Conservation (phyloP, 2,329 filamentous ascomycete genomes). For the Calonectria fujianensis region DNA sequence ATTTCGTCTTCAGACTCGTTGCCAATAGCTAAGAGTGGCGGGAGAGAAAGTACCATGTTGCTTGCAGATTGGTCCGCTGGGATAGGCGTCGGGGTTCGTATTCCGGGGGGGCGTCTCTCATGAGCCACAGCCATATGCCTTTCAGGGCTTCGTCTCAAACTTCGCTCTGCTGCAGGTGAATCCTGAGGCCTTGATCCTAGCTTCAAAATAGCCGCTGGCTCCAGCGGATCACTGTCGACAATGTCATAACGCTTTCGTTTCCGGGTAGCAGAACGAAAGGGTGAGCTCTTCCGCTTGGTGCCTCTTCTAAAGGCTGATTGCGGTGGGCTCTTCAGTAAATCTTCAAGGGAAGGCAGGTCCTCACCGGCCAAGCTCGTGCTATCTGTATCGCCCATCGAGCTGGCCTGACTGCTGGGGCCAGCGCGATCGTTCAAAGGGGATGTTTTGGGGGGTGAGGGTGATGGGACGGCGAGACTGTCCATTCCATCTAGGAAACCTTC, state of each 20-base stretch:
- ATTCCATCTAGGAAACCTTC: conserved; percentile 45
- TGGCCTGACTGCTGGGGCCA: conserved; percentile 59
- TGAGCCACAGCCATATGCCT: not conserved
- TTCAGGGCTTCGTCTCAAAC: conserved; percentile 45
- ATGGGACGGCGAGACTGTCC: conserved; percentile 50
- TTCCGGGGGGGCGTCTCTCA: conserved; percentile 1
- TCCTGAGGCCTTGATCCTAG: conserved; percentile 38
- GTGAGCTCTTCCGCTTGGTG: conserved; percentile 51
- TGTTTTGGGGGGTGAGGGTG: conserved; percentile 57
- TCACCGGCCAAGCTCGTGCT: conserved; percentile 61
- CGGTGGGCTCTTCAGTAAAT: conserved; percentile 55
- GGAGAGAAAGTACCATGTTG: conserved; percentile 28
- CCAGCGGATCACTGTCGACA: conserved; percentile 58
- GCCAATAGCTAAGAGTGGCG: conserved; percentile 38
- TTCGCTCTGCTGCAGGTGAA: conserved; percentile 52
- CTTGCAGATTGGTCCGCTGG: not conserved
- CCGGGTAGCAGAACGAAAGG: conserved; percentile 53
- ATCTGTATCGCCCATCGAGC: conserved; percentile 61
- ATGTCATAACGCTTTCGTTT: conserved; percentile 58
- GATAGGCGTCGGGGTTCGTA: conserved; percentile 3
- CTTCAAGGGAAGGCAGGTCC: conserved; percentile 62
- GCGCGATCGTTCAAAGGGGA: conserved; percentile 52
- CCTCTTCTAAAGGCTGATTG: conserved; percentile 40
- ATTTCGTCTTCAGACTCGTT: conserved; percentile 54
- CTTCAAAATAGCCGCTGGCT: conserved; percentile 50